These are phyloP conservation scores for Colletotrichum tabaci DNA, from an alignment of 2,329 filamentous ascomycete species.

Conservation along the genomic window DNA sequence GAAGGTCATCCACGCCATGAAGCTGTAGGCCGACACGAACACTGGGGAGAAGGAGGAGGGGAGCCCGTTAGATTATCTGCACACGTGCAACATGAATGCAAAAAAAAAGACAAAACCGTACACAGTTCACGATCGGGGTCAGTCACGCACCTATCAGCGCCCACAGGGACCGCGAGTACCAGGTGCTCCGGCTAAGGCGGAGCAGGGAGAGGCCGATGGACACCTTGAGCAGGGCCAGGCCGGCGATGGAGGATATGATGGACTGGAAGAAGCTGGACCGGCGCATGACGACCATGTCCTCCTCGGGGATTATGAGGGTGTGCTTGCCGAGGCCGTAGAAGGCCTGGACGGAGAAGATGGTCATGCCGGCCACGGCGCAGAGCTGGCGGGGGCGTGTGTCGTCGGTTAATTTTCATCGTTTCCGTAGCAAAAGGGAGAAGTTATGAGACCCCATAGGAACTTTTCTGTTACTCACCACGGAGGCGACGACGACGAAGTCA, in stretches of 20 bases:
- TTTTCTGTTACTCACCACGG: slow-evolving; percentile 43
- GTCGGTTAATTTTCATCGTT: too few species aligned
- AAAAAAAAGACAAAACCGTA: too few species aligned
- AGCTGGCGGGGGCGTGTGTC: slow-evolving; percentile 39
- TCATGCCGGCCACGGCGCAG: slow-evolving; percentile 48
- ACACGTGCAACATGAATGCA: too few species aligned
- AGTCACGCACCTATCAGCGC: slow-evolving; percentile 41
- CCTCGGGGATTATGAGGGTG: slow-evolving; percentile 50
- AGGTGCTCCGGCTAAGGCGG: slow-evolving; percentile 44
- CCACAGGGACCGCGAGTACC: slow-evolving; percentile 48
- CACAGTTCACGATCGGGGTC: too few species aligned
- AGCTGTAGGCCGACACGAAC: slow-evolving; percentile 44
- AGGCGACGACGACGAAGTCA: slow-evolving; percentile 47
- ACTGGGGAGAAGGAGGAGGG: slow-evolving; percentile 3
- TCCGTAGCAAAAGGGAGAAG: background rate
- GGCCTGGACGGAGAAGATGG: slow-evolving; percentile 58
- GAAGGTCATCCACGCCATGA: slow-evolving; percentile 42
- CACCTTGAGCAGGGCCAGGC: slow-evolving; percentile 44
- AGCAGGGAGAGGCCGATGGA: slow-evolving; percentile 46
- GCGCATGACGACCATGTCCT: slow-evolving; percentile 53
- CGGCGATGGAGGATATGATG: slow-evolving; percentile 56
- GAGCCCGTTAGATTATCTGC: too few species aligned
- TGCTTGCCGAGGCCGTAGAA: slow-evolving; percentile 64
- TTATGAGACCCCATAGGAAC: too few species aligned
- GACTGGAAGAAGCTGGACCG: slow-evolving; percentile 62